phyloP scores from a whole-genome alignment of 768 basidiomycete genomes.

The Boletus vermiculosoides region DNA sequence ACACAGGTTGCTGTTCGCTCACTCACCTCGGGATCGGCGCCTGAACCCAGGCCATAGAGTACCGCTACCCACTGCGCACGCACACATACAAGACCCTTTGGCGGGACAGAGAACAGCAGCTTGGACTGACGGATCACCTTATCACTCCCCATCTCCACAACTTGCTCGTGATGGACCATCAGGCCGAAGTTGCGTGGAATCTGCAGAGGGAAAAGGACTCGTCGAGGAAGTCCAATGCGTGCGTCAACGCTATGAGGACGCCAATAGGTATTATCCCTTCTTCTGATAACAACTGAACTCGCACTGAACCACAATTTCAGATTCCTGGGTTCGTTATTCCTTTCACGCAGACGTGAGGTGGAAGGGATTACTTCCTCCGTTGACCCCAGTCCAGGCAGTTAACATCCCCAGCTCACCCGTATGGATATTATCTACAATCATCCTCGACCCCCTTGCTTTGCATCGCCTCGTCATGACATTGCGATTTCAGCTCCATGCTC shows the following conservation, averaged over 20 bases:
- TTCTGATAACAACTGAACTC: neutral
- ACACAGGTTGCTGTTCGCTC: conserved; percentile 51
- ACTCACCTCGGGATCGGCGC: conserved; percentile 12
- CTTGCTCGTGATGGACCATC: neutral
- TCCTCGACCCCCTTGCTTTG: neutral
- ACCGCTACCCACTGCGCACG: neutral
- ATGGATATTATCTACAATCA: neutral
- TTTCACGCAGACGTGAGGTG: conserved; percentile 50
- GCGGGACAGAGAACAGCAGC: neutral
- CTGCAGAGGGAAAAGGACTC: conserved; percentile 17
- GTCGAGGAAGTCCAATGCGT: conserved; percentile 47
- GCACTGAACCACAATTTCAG: conserved; percentile 36
- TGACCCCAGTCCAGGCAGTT: neutral
- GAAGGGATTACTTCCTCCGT: conserved; percentile 5
- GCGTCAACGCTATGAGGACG: conserved; percentile 58
- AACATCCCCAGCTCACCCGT: neutral
- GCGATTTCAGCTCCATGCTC: neutral
- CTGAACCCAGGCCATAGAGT: neutral
- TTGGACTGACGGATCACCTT: conserved; percentile 7
- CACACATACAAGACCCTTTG: neutral
- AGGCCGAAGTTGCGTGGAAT: neutral
- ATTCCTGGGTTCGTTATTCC: conserved; percentile 60
- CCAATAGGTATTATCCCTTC: conserved; percentile 52
- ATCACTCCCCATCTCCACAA: neutral
- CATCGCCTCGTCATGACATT: neutral